phyloP scores from a whole-genome alignment of 2,329 filamentous ascomycete genomes.

The Cyphellophora europaea region DNA sequence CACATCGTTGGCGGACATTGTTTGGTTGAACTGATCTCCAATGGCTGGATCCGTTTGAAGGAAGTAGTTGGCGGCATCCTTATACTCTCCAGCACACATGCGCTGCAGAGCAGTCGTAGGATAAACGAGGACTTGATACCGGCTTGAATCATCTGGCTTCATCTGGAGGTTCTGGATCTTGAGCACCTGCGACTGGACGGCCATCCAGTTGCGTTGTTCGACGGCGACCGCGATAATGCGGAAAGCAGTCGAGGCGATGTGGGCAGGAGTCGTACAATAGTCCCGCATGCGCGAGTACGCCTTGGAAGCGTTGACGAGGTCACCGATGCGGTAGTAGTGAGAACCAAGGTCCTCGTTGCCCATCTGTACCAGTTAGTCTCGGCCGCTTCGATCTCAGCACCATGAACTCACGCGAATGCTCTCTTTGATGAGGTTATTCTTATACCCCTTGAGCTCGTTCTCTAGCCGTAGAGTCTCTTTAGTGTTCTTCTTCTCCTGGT shows the following conservation, averaged over 20 bases:
- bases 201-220: conserved; percentile 68
- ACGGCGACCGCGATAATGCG: conserved; percentile 68
- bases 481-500: conserved; percentile 56
- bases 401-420: conserved; percentile 65
- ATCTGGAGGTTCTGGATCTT: conserved; percentile 43
- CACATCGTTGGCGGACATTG: conserved; percentile 76
- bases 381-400: conserved; percentile 2
- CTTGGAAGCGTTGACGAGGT: conserved; percentile 62
- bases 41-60: conserved; percentile 50
- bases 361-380: conserved; percentile 54
- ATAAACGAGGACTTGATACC: conserved; percentile 55
- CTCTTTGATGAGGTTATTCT: conserved; percentile 95
- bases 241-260: conserved; percentile 73
- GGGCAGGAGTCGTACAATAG: conserved; percentile 72
- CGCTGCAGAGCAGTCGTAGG: conserved; percentile 53
- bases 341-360: conserved; percentile 85
- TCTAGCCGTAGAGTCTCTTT: conserved; percentile 68
- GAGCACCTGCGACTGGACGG: conserved; percentile 52
- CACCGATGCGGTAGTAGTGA: conserved; percentile 71
- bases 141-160: conserved; percentile 49
- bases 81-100: conserved; percentile 47
- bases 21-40: conserved; percentile 53
- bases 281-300: conserved; percentile 81
- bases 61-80: conserved; percentile 64
- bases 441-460: conserved; percentile 79